Evolutionary conservation across 129 eudicot genomes (phyloP).

Genomic region (Pseudognaphalium luteoalbum): DNA sequence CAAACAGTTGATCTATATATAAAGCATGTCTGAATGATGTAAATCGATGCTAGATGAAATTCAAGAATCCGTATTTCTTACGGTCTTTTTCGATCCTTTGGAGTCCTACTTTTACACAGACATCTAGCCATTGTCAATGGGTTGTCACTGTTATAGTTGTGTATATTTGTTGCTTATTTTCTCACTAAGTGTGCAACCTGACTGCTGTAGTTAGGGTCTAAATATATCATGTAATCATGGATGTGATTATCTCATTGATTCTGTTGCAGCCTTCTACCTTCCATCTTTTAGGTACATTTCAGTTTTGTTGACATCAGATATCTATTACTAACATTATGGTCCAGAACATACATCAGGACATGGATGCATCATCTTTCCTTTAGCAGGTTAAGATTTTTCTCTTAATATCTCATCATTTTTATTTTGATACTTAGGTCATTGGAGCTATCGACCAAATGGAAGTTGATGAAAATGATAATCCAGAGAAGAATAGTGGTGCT

Average conservation of each 20-base stretch:
- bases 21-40: background rate
- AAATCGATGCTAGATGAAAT: background rate
- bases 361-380: background rate
- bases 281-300: background rate
- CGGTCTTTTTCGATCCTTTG: background rate
- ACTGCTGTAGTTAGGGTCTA: background rate
- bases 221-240: background rate
- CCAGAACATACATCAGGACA: background rate
- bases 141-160: background rate
- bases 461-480: conserved; percentile 70
- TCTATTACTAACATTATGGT: background rate
- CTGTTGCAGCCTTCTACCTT: background rate
- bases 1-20: background rate
- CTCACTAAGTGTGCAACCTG: background rate
- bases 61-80: background rate
- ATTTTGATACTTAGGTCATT: conserved; percentile 52
- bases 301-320: conserved; percentile 9
- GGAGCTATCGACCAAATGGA: conserved; percentile 95
- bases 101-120: background rate
- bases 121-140: background rate
- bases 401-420: conserved; percentile 6
- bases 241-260: background rate
- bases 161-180: background rate
- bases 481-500: conserved; percentile 67
- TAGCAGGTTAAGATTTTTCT: background rate